Conservation (phyloP, 768 basidiomycete species). For the Boletus reticuloceps region DNA sequence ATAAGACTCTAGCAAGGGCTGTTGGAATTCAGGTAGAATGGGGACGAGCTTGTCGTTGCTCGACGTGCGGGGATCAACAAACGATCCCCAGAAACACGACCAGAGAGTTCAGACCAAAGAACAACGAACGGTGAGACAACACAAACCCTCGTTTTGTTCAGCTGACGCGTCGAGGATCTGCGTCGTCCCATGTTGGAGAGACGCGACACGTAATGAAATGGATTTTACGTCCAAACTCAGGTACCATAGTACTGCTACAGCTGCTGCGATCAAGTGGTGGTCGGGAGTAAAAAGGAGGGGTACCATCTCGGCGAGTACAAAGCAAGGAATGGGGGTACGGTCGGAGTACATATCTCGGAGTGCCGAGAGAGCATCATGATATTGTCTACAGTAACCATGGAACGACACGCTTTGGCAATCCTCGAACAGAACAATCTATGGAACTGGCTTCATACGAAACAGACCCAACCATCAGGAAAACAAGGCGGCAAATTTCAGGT, state of each 20-base stretch:
- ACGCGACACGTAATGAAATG: not conserved
- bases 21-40: no score
- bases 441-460: not conserved
- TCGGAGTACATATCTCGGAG: no score
- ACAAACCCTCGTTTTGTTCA: no score
- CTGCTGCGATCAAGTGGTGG: slow-evolving; percentile 5
- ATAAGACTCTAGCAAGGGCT: not conserved
- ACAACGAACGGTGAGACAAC: no score
- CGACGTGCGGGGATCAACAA: no score
- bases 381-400: not conserved
- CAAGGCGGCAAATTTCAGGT: not conserved
- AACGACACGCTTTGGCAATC: slow-evolving; percentile 1
- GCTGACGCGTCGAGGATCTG: no score
- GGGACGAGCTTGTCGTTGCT: no score
- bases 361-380: no score
- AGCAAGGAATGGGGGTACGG: slow-evolving; percentile 13
- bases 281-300: not conserved
- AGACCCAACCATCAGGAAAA: not conserved
- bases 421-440: not conserved
- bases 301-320: not conserved
- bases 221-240: slow-evolving; percentile 15
- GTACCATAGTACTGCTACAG: slow-evolving; percentile 20
- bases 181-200: no score
- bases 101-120: no score
- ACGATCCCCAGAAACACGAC: no score